A percentile compares a stretch with the other conserved stretches of the same genome.
phyloP scores from a whole-genome alignment of 1,284 basidiomycete species.

The Sanghuangporus sanghuang region DNA sequence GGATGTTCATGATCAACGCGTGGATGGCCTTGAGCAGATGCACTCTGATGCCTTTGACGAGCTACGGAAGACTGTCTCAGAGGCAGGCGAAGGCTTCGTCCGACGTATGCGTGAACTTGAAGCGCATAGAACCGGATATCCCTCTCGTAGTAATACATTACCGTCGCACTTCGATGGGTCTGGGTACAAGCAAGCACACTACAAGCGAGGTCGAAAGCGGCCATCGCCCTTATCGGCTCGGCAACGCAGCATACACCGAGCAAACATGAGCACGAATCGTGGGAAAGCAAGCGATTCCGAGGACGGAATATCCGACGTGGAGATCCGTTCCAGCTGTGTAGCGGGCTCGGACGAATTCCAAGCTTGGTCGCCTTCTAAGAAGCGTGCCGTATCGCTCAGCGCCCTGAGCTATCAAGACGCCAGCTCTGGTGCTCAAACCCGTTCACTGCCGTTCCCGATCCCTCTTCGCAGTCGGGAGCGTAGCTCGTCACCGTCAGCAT shows the following conservation, averaged over 20 bases:
- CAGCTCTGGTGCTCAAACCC: slow-evolving; percentile 15
- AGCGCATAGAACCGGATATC: slow-evolving; percentile 32
- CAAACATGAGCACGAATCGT: slow-evolving; percentile 16
- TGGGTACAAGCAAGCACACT: neutral
- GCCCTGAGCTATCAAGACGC: slow-evolving; percentile 32
- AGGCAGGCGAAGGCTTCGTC: slow-evolving; percentile 62
- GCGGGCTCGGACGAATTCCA: slow-evolving; percentile 22
- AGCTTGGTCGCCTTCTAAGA: slow-evolving; percentile 28
- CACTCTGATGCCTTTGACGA: slow-evolving; percentile 61
- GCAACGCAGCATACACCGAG: slow-evolving; percentile 19
- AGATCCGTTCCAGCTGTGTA: slow-evolving; percentile 43
- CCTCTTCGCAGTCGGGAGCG: slow-evolving; percentile 3
- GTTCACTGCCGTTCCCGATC: slow-evolving; percentile 6
- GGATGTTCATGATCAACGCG: neutral
- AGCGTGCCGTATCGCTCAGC: slow-evolving; percentile 39
- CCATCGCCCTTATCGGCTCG: slow-evolving; percentile 20
- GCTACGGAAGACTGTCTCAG: slow-evolving; percentile 52
- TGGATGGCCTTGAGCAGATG: slow-evolving; percentile 39
- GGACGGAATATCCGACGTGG: slow-evolving; percentile 47
- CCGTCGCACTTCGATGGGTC: neutral
- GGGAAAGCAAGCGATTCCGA: slow-evolving; percentile 29
- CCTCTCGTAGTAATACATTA: neutral
- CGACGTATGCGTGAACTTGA: slow-evolving; percentile 70
- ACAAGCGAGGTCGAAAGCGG: slow-evolving; percentile 16
- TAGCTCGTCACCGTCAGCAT: slow-evolving; percentile 8